A percentile compares a stretch with the other conserved stretches of the same genome.
Conservation (phyloP, 139 green algal genomes). For the Raphidocelis subcapitata region DNA sequence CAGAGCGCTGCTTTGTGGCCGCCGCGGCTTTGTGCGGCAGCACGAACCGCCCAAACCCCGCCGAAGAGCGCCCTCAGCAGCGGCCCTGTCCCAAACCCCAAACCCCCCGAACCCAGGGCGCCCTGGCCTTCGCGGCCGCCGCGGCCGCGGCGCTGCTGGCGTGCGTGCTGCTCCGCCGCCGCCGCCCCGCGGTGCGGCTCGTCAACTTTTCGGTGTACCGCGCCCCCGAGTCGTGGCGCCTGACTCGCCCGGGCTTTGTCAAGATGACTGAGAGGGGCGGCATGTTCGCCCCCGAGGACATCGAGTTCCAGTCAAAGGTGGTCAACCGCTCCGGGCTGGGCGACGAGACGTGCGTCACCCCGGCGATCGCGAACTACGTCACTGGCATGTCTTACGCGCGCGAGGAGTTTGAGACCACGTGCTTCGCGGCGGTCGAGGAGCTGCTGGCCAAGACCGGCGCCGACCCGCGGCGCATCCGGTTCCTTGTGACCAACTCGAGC, state of each 20-base stretch:
- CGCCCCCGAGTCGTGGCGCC: constrained; percentile 35
- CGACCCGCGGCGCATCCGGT: constrained; percentile 72
- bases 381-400: constrained; percentile 64
- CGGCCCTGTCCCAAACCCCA: no score
- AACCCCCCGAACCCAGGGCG: no score
- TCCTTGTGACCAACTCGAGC: constrained; percentile 95
- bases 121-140: no score
- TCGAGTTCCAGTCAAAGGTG: constrained; percentile 94
- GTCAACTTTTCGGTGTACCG: constrained; percentile 77
- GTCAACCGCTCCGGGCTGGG: constrained; percentile 38
- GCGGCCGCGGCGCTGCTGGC: no score
- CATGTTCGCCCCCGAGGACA: constrained; percentile 66
- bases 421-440: constrained; percentile 61
- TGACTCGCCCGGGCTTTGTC: not conserved
- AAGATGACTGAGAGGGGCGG: constrained; percentile 7
- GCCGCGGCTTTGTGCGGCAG: no score
- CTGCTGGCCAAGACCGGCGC: constrained; percentile 53
- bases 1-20: no score
- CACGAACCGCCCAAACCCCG: no score
- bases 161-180: no score
- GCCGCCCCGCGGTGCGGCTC: constrained; percentile 73
- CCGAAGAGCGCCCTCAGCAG: no score
- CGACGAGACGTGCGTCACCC: constrained; percentile 16
- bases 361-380: constrained; percentile 8
- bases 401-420: constrained; percentile 76